A percentile compares a stretch with the other conserved stretches of the same genome.
These are phyloP conservation scores for Agaricales sp. DNA, from an alignment of 1,284 basidiomycete genomes.

Conservation along the genomic window DNA sequence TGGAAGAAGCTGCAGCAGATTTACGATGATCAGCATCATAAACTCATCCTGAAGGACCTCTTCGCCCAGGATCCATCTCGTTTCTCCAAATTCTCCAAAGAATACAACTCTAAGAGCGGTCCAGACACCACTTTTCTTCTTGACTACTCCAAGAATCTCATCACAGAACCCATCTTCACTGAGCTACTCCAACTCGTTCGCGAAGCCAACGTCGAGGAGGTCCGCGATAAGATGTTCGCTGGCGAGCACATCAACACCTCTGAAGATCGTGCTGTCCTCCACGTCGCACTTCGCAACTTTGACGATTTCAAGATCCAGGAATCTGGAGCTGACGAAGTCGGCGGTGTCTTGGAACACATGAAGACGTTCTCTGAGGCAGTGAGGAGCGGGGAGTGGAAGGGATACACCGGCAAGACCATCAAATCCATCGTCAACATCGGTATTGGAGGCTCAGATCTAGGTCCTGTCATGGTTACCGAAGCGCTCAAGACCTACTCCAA, in stretches of 20 bases:
- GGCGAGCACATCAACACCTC: constrained; percentile 98
- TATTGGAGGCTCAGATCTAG: constrained; percentile 96
- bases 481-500: constrained; percentile 91
- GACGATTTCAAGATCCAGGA: constrained; percentile 70
- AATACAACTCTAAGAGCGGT: constrained; percentile 61
- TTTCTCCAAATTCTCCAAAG: constrained; percentile 78
- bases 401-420: constrained; percentile 95
- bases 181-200: constrained; percentile 73
- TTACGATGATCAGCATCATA: constrained; percentile 66
- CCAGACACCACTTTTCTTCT: constrained; percentile 77
- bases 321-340: constrained; percentile 76
- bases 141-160: constrained; percentile 96
- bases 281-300: constrained; percentile 90
- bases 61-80: constrained; percentile 83
- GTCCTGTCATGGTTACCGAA: constrained; percentile 98
- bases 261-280: constrained; percentile 92
- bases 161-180: constrained; percentile 78
- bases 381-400: constrained; percentile 85
- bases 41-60: constrained; percentile 83
- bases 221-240: constrained; percentile 88
- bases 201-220: constrained; percentile 81
- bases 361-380: constrained; percentile 83
- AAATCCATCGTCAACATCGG: constrained; percentile 97
- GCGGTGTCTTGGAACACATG: constrained; percentile 83
- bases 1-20: constrained; percentile 90